These are phyloP conservation scores for Martensiomyces pterosporus DNA, from an alignment of 192 early-diverging fungal genomes.

Conservation along the genomic window DNA sequence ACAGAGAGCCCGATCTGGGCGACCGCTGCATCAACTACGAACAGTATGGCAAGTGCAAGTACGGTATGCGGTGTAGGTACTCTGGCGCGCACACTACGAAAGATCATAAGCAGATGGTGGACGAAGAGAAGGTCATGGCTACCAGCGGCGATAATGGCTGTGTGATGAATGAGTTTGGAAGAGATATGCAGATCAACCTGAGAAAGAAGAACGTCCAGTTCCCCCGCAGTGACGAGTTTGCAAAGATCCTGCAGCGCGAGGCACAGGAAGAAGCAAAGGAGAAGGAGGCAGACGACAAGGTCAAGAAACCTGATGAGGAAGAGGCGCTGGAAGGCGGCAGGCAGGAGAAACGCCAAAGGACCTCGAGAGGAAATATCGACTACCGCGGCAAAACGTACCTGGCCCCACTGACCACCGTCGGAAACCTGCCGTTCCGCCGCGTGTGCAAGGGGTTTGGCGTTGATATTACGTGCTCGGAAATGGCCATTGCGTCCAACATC, in stretches of 20 bases:
- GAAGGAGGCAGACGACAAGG: conserved; percentile 5
- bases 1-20: conserved; percentile 76
- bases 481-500: conserved; percentile 73
- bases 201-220: conserved; percentile 42
- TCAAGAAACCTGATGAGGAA: neutral
- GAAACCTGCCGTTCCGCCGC: conserved; percentile 94
- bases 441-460: conserved; percentile 91
- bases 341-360: conserved; percentile 19
- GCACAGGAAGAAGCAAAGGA: neutral
- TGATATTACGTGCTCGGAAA: conserved; percentile 96
- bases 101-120: conserved; percentile 51
- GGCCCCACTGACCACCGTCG: conserved; percentile 95
- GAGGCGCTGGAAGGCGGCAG: conserved; percentile 23
- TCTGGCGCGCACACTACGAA: conserved; percentile 52
- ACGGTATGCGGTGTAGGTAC: conserved; percentile 64
- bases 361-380: conserved; percentile 46
- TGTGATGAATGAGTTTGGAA: conserved; percentile 22
- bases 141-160: too few relatives aligned
- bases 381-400: conserved; percentile 87
- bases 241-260: conserved; percentile 23
- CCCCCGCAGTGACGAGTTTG: conserved; percentile 36
- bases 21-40: conserved; percentile 66
- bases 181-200: conserved; percentile 25
- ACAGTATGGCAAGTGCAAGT: conserved; percentile 62
- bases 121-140: conserved; percentile 47